These are phyloP conservation scores for Candida michaelii DNA, from an alignment of 805 yeast genomes.

Conservation along the genomic window DNA sequence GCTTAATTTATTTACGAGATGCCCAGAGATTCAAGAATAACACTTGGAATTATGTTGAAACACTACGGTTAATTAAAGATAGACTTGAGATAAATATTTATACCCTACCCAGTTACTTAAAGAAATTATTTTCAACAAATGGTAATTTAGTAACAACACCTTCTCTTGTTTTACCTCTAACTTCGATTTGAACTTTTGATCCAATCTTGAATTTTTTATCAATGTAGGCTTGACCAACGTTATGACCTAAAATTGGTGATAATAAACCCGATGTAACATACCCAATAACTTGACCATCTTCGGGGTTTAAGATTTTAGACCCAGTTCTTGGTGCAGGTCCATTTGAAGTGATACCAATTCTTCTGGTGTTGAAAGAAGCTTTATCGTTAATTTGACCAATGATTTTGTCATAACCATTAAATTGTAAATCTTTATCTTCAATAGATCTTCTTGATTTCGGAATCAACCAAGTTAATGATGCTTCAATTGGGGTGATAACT, in stretches of 20 bases:
- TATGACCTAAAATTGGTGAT: constrained; percentile 62
- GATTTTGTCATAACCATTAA: constrained; percentile 77
- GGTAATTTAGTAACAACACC: constrained; percentile 84
- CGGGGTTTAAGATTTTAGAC: constrained; percentile 59
- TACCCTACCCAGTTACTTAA: constrained; percentile 11
- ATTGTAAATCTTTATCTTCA: constrained; percentile 32
- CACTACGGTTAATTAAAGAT: no score
- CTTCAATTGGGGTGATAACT: constrained; percentile 80
- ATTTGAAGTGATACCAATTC: constrained; percentile 72
- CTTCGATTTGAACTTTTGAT: constrained; percentile 66
- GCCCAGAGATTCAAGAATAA: no score
- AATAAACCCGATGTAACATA: constrained; percentile 63
- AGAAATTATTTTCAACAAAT: constrained; percentile 72
- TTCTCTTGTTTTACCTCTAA: constrained; percentile 79
- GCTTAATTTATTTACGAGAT: no score
- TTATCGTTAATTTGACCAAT: constrained; percentile 71
- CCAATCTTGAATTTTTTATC: constrained; percentile 74
- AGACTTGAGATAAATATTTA: no score
- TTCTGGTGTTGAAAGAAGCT: constrained; percentile 47
- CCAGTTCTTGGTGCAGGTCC: constrained; percentile 96
- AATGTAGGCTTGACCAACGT: constrained; percentile 90
- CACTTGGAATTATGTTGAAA: no score
- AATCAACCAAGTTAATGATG: constrained; percentile 85
- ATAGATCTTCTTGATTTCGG: constrained; percentile 70
- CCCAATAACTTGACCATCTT: constrained; percentile 41